These are phyloP conservation scores for Fusarium musae DNA, from an alignment of 2,329 filamentous ascomycete genomes.

Conservation along the genomic window DNA sequence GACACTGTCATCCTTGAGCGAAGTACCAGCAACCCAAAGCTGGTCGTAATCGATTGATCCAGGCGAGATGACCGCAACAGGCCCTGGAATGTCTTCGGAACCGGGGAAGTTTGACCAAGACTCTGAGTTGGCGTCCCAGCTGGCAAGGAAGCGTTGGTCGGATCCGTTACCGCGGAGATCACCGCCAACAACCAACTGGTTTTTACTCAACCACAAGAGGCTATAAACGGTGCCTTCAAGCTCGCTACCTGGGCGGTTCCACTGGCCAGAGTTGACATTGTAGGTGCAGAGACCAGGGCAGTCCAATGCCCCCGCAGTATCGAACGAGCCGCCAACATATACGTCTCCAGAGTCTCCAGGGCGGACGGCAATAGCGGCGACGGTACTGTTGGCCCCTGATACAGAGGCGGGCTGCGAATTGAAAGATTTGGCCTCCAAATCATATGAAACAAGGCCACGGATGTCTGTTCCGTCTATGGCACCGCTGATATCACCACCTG, in stretches of 20 bases:
- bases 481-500: constrained; percentile 83
- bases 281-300: constrained; percentile 88
- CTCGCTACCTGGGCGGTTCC: constrained; percentile 80
- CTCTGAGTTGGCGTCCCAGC: constrained; percentile 75
- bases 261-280: constrained; percentile 75
- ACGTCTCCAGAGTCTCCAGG: constrained; percentile 74
- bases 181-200: constrained; percentile 80
- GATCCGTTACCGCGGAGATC: constrained; percentile 76
- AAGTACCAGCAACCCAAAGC: constrained; percentile 84
- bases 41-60: constrained; percentile 77
- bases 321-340: constrained; percentile 87
- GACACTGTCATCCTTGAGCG: constrained; percentile 69
- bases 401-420: constrained; percentile 80
- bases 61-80: constrained; percentile 78
- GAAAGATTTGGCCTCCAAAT: constrained; percentile 74
- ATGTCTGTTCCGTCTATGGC: constrained; percentile 70
- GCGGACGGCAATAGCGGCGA: constrained; percentile 80
- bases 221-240: constrained; percentile 76
- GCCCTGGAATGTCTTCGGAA: constrained; percentile 77
- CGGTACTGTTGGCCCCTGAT: constrained; percentile 74
- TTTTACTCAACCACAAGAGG: constrained; percentile 80
- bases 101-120: constrained; percentile 73
- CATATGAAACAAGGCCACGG: constrained; percentile 82
- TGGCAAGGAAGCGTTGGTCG: constrained; percentile 71
- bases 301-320: constrained; percentile 82